Evolutionary conservation across 1,284 basidiomycete species (phyloP), one percentile per base, ranked within the genome.

Genomic region (Rhodotorula sp.): DNA sequence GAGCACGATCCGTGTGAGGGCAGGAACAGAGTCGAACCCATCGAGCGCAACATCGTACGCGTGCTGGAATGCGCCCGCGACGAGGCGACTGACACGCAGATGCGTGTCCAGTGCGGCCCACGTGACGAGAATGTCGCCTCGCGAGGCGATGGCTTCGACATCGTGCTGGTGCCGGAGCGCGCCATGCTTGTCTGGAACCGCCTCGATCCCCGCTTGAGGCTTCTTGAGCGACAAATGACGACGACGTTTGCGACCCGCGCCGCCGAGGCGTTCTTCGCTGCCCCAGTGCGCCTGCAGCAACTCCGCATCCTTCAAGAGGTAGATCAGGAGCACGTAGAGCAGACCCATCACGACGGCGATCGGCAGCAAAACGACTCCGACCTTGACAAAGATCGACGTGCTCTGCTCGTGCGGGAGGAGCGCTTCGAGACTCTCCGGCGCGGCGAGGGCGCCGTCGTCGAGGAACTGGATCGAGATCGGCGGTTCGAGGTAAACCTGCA

Each of bases 271-370:
- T 18, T 67, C 69, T 14, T 67, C 69, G 49, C 69, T 70, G n/a
- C 69, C 69, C 66, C 66, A 67, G 30, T 67, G 66, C 56, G 93
- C 89, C 77, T 95, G 93, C 22, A 97, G 85, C 3, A 94, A 85
- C 71, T 98, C 93, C 1, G 93, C 87, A 75, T 96, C 90, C 82
- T 95, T 95, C 69, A 97, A 83, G 1, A 99, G 84, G 79, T 95
- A 95, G n/a, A 92, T 84, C 20, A 96, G 83, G 29, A 98, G 81
- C 14, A 86, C 84, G 80, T 91, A 97, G 5, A 98, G 84, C 3
- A 86, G 80, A 46, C 85, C 82, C 5, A 90, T 90, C 0, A 93
- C 95, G 3, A 84, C 84, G 3, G 87, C 86, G 78, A 96, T 95
- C 0, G 95, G 95, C 1, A 93, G 80, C 2, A 94, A 83, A 78